Base-by-base conservation (phyloP, 129 eudicot species). In the Deinandra increscens region DNA sequence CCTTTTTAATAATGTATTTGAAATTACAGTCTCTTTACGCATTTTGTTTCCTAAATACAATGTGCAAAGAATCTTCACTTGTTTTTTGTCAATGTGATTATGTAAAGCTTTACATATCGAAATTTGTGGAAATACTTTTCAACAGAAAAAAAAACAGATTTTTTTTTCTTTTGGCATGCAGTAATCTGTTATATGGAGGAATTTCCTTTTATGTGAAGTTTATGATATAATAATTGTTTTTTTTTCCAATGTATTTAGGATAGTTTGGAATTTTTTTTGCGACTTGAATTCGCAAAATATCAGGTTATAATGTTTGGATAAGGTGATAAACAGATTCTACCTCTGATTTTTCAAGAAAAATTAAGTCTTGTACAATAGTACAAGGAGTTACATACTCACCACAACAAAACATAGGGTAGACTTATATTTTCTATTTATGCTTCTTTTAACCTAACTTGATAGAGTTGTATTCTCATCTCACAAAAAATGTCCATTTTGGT, bases 401-500 rank as follows among this genome's bases (percentile, higher is more conserved):
- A 49, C 55, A 6, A 17, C 55, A 49, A 5, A 15, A 7, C 55
- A 15, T 17, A 13, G 17, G 64, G 41, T 14, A 29, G 20, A 3
- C 9, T 22, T 3, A 9, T 18, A 15, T 54, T 22, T 11, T 9
- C 4, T 5, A 12, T 26, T 6, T 6, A 14, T 22, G 20, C 11
- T 12, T 31, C 41, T 58, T 29, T 13, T 23, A 56, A 4, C 62
- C 62, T 56, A 26, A 56, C 11, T 11, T 23, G 37, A 4, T 11
- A 23, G 26, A 51, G 7, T 54, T 54, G 4, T 54, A 22, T n/a
- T 22, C 34, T 36, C 60, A 22, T 54, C 7, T 54, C 33, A 20
- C 14, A 23, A 54, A 22, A 42, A 54, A 9, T 20, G 60, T 54
- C 60, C 64, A n/a, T 58, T 58, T 58, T 14, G 37, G 41, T 58